Conservation (phyloP, 805 yeast species). For the Monosporozyma solicola region DNA sequence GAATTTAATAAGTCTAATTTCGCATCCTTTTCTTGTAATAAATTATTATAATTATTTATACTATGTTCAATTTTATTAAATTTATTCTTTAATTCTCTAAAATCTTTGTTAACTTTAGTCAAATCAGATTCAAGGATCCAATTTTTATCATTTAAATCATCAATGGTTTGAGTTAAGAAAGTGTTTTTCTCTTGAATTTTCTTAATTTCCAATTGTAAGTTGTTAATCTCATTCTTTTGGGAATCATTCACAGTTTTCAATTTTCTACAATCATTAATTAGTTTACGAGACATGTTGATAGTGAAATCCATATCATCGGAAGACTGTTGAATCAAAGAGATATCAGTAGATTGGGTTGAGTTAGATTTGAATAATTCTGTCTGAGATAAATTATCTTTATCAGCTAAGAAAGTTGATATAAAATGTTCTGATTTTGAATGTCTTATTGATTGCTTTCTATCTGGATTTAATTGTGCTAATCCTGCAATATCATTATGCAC, state of each 20-base stretch:
- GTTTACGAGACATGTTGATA: conserved; percentile 64
- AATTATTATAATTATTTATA: conserved; percentile 11
- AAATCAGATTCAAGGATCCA: conserved; percentile 56
- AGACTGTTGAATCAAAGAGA: conserved; percentile 18
- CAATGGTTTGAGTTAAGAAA: conserved; percentile 34
- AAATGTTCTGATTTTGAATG: conserved; percentile 1
- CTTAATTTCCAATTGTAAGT: conserved; percentile 2
- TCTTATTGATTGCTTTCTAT: not conserved
- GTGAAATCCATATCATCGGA: conserved; percentile 59
- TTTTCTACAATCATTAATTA: conserved; percentile 61
- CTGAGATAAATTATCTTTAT: conserved; percentile 48
- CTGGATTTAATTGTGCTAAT: not conserved
- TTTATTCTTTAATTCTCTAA: conserved; percentile 34
- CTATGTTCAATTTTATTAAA: conserved; percentile 25
- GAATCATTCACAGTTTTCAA: conserved; percentile 54
- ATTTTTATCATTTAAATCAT: conserved; percentile 45
- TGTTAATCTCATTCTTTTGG: conserved; percentile 16
- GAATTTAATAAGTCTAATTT: conserved; percentile 37
- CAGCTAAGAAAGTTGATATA: conserved; percentile 18
- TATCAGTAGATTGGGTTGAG: conserved; percentile 10
- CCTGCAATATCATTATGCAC: not conserved
- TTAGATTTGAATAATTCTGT: conserved; percentile 19
- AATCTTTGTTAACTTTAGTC: conserved; percentile 28
- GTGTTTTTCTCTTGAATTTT: conserved; percentile 3
- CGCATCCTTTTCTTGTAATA: conserved; percentile 32